Evolutionary conservation across 2,329 filamentous ascomycete genomes (phyloP).

Genomic region (Shiraia sp.): DNA sequence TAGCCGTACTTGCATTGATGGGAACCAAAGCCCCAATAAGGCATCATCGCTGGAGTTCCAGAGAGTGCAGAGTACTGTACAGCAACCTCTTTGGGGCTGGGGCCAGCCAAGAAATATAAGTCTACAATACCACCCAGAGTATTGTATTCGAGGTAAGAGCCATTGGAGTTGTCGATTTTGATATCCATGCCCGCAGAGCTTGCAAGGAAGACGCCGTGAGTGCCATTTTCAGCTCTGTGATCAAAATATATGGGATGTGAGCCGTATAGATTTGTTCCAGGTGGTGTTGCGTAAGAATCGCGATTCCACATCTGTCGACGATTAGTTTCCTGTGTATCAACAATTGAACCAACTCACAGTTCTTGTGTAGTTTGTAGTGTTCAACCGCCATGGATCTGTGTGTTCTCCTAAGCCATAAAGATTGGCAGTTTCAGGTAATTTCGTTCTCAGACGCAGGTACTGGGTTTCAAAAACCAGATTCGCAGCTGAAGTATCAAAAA

Average conservation of each 20-base stretch:
- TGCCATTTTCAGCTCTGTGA: constrained; percentile 58
- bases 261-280: constrained; percentile 70
- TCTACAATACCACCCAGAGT: constrained; percentile 79
- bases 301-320: constrained; percentile 66
- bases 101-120: constrained; percentile 58
- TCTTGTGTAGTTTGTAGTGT: constrained; percentile 66
- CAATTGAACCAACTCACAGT: constrained; percentile 46
- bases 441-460: constrained; percentile 72
- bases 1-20: constrained; percentile 57
- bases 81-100: constrained; percentile 51
- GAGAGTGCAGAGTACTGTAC: constrained; percentile 54
- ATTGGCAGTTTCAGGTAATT: constrained; percentile 67
- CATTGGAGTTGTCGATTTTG: constrained; percentile 67
- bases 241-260: constrained; percentile 78
- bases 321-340: neutral
- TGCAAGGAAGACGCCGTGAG: constrained; percentile 43
- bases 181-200: constrained; percentile 65
- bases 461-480: constrained; percentile 75
- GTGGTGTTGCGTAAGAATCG: constrained; percentile 65
- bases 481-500: constrained; percentile 72
- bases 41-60: constrained; percentile 52
- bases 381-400: constrained; percentile 69
- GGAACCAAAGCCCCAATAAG: constrained; percentile 58
- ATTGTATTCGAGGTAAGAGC: constrained; percentile 78
- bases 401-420: constrained; percentile 81